Base-by-base conservation (phyloP, 768 basidiomycete genomes). In the Hemileccinum impolitum region DNA sequence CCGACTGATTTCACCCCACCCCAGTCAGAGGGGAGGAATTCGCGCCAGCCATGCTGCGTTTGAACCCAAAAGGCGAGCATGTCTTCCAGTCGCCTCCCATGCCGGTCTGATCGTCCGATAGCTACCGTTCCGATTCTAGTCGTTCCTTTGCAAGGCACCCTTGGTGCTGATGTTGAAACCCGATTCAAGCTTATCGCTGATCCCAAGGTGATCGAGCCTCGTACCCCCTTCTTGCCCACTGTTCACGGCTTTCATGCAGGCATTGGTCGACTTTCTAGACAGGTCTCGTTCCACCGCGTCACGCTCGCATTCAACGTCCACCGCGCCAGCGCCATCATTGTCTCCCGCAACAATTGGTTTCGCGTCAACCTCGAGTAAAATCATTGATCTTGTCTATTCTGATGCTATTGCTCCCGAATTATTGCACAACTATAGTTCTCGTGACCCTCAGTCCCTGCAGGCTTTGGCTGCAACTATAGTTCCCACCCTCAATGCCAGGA, bases 331-430 rank as follows among this genome's bases (percentile, higher is more conserved):
- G 1, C 89, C 90, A 0, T 72, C 80, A 1, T 72, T 94, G 19
- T 75, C 85, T 15, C 90, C 91, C 1, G 90, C 90, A 1, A 92
- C 91, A 3, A 80, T 92, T 52, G 84, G 82, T n/a, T 80, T 84
- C 60, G 67, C 73, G 45, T 65, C 28, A 18, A 40, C 36, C 28
- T 58, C 54, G 15, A 38, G 43, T 19, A 63, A 63, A 11, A 54
- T 72, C 1, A 73, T 74, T 32, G 73, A 79, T 11, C 67, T 87
- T 2, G 64, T 89, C 34, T 87, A 92, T 61, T 75, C 81, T 3
- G 75, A 80, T 1, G 72, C 73, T 1, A 82, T 78, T 10, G 75
- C 85, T 58, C 90, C 89, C 6, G 78, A 80, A 51, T 74, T 70
- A 35, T 72, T 93, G 54, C 65, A 72, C 39, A 78, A 74, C 59